Base-by-base conservation (phyloP, 208 protist species). In the Leptomonas seymouri region DNA sequence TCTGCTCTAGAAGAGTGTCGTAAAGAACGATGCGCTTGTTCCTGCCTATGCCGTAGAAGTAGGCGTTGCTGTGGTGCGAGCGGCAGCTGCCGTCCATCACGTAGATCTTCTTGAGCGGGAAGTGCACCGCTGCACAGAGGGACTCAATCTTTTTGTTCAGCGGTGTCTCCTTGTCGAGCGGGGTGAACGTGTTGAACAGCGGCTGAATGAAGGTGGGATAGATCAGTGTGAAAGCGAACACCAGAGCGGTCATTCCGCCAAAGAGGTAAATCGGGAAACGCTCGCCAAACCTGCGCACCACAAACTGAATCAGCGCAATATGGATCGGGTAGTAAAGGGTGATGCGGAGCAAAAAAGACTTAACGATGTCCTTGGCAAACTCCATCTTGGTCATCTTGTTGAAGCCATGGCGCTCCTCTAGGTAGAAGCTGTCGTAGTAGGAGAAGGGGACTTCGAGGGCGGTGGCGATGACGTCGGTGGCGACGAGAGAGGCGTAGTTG, bases 21-120 rank as follows among this genome's bases (percentile, higher is more conserved):
- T 92, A 98, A 18, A 98, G 64, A 18, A 98, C 94, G 73, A 98
- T 93, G 53, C 83, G 76, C 77, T 94, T 93, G 77, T 92, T 94
- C 15, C 76, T 81, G 57, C 84, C 81, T 18, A 97, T 90, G 41
- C 94, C 94, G 68, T 88, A 94, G 28, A 97, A 86, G 82, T 93
- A 98, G 12, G 92, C 92, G 69, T 96, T 97, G 78, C 82, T 91
- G 78, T 97, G 90, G 46, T 67, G 58, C 8, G 89, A 95, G 16
- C 91, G 87, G 15, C 76, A 68, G 21, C 87, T 94, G 23, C 87
- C 91, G 67, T 97, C 84, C 20, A 97, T 81, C 31, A 89, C 74
- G 41, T 85, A 84, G 0, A 98, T 45, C 59, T 89, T 85, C 39
- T 68, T 76, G 51, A 97, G 64, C 6, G 94, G 92, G 62, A 95